These are phyloP conservation scores for Leccinum broughii DNA, from an alignment of 768 basidiomycete species.

Conservation along the genomic window DNA sequence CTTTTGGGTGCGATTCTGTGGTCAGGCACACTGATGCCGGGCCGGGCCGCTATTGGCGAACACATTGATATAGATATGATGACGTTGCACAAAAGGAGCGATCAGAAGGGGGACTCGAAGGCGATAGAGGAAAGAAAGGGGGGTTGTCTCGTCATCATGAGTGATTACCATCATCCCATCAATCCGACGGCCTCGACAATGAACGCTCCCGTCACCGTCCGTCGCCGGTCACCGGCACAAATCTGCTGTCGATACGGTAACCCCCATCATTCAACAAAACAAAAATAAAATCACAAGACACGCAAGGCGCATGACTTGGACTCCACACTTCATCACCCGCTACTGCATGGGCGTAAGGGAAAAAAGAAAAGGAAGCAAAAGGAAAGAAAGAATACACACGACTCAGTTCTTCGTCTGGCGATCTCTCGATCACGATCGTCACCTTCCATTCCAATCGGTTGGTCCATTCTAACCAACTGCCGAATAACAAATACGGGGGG, in stretches of 20 bases:
- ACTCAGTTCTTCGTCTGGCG: not conserved
- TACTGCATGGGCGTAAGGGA: too few species aligned
- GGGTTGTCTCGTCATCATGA: slow-evolving; percentile 4
- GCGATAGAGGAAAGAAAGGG: not conserved
- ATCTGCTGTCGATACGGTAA: not conserved
- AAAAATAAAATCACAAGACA: not conserved
- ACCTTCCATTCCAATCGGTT: not conserved
- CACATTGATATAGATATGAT: not conserved
- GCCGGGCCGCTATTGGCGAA: not conserved
- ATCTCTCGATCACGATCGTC: slow-evolving; percentile 24
- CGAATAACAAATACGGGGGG: not conserved
- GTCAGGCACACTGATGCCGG: slow-evolving; percentile 23
- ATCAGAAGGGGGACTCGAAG: not conserved
- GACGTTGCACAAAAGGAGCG: not conserved
- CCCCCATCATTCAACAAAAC: not conserved
- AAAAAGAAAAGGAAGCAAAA: not conserved
- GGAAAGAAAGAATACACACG: not conserved
- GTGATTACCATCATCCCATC: not conserved
- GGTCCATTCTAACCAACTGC: not conserved
- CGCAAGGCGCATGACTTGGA: not conserved
- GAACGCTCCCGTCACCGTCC: not conserved
- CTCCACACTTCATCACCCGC: too few species aligned
- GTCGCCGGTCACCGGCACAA: not conserved
- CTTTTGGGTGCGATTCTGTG: not conserved
- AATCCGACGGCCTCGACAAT: not conserved